A percentile compares a stretch with the other conserved stretches of the same genome.
These are phyloP conservation scores for Trametes meyenii DNA, from an alignment of 768 basidiomycete species.

Conservation along the genomic window DNA sequence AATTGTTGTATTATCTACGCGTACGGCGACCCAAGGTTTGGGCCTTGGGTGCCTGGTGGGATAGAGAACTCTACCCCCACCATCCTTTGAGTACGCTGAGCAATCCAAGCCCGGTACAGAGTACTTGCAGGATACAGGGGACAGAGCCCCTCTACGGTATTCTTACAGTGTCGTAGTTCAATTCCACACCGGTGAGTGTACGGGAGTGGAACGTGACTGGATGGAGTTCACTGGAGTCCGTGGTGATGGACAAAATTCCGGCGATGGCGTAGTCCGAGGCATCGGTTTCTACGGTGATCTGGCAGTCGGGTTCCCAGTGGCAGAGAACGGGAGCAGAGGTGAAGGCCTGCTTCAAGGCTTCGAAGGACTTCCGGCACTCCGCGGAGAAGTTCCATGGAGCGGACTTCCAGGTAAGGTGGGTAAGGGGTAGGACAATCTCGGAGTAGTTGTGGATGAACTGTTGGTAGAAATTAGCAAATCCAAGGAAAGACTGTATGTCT, in stretches of 20 bases:
- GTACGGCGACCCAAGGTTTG: too few species aligned
- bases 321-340: slow-evolving; percentile 24
- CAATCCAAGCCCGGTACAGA: too few species aligned
- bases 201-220: slow-evolving; percentile 38
- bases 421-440: slow-evolving; percentile 37
- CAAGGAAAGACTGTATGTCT: slow-evolving; percentile 37
- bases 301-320: slow-evolving; percentile 24
- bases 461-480: slow-evolving; percentile 39
- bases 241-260: slow-evolving; percentile 23
- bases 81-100: too few species aligned
- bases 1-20: too few species aligned
- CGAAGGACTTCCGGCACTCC: slow-evolving; percentile 30
- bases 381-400: slow-evolving; percentile 26
- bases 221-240: slow-evolving; percentile 27
- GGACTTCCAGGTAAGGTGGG: slow-evolving; percentile 33
- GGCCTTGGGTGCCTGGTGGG: too few species aligned
- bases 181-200: slow-evolving; percentile 35
- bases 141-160: too few species aligned
- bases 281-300: slow-evolving; percentile 26
- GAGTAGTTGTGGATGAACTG: slow-evolving; percentile 40
- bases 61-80: too few species aligned
- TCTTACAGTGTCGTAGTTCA: slow-evolving; percentile 55
- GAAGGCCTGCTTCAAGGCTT: slow-evolving; percentile 33
- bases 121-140: too few species aligned
- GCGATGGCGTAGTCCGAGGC: slow-evolving; percentile 29